Evolutionary conservation across 768 basidiomycete species (phyloP).

Genomic region (Stropharia rugosoannulata): DNA sequence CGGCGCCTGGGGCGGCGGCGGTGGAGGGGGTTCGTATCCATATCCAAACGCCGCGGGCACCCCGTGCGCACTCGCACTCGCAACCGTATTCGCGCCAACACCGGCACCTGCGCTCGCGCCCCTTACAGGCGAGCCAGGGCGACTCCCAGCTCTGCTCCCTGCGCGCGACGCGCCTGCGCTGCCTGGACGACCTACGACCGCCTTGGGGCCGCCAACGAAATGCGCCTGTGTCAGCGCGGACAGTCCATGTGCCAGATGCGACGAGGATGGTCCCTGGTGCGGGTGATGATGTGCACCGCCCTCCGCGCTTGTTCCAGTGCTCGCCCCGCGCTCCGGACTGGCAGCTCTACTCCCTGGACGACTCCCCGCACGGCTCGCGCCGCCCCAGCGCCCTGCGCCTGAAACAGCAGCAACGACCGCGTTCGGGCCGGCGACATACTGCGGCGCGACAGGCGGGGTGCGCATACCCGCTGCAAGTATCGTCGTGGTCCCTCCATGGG

Average conservation of each 20-base stretch:
- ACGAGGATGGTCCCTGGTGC: too few species aligned
- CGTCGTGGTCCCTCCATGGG: neutral
- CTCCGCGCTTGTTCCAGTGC: neutral
- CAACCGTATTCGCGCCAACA: too few species aligned
- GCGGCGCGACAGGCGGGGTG: slow-evolving; percentile 14
- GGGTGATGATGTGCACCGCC: too few species aligned
- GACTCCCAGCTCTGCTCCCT: neutral
- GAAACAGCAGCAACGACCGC: neutral
- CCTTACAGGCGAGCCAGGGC: slow-evolving; percentile 8
- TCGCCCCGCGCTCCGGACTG: slow-evolving; percentile 15
- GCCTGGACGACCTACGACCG: neutral
- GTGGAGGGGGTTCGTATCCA: slow-evolving; percentile 13
- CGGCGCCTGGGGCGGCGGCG: too few species aligned
- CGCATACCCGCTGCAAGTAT: slow-evolving; percentile 7
- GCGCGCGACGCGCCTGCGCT: neutral
- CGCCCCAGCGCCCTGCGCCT: slow-evolving; percentile 2
- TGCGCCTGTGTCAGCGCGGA: too few species aligned
- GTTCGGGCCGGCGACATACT: slow-evolving; percentile 10
- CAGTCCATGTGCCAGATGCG: too few species aligned
- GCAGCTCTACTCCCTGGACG: slow-evolving; percentile 15
- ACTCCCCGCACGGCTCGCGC: slow-evolving; percentile 16
- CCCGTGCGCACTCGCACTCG: neutral
- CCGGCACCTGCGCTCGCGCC: slow-evolving; percentile 1
- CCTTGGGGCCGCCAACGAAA: neutral
- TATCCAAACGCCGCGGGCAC: slow-evolving; percentile 10